Evolutionary conservation across 2,329 filamentous ascomycete species (phyloP).

Genomic region (Epichloe gansuensis): DNA sequence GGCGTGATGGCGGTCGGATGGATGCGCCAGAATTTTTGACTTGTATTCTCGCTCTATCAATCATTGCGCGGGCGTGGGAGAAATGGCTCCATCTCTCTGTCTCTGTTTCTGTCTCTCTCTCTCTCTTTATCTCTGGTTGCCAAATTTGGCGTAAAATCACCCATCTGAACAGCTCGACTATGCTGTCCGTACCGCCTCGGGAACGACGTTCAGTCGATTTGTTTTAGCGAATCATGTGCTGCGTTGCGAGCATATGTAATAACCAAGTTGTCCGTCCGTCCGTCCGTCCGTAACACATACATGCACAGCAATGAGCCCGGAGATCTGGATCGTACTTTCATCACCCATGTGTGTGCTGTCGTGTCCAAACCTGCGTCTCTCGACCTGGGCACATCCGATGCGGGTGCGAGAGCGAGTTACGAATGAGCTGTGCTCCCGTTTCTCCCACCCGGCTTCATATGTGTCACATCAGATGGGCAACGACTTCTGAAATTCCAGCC

Average conservation of each 20-base stretch:
- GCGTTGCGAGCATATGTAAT: background rate
- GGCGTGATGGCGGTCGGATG: background rate
- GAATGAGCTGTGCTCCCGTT: background rate
- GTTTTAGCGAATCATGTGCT: background rate
- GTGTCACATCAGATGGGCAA: too few species aligned
- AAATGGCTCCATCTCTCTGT: too few species aligned
- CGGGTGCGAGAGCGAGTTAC: background rate
- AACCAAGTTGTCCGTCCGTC: background rate
- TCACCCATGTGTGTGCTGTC: background rate
- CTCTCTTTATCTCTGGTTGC: background rate
- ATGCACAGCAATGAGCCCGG: background rate
- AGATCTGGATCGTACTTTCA: constrained; percentile 6
- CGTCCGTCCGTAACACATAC: background rate
- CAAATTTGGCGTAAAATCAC: background rate
- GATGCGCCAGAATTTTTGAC: background rate
- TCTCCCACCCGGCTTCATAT: constrained; percentile 3
- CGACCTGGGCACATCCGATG: background rate
- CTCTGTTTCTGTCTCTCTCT: too few species aligned
- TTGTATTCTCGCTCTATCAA: too few species aligned
- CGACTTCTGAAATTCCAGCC: constrained; percentile 9
- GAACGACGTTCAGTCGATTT: background rate
- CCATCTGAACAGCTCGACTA: background rate
- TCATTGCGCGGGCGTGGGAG: too few species aligned
- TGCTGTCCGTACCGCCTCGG: background rate
- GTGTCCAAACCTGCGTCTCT: background rate